Evolutionary conservation across 768 basidiomycete species (phyloP), one percentile per base, ranked within the genome.

Genomic region (Plicaturopsis crispa): DNA sequence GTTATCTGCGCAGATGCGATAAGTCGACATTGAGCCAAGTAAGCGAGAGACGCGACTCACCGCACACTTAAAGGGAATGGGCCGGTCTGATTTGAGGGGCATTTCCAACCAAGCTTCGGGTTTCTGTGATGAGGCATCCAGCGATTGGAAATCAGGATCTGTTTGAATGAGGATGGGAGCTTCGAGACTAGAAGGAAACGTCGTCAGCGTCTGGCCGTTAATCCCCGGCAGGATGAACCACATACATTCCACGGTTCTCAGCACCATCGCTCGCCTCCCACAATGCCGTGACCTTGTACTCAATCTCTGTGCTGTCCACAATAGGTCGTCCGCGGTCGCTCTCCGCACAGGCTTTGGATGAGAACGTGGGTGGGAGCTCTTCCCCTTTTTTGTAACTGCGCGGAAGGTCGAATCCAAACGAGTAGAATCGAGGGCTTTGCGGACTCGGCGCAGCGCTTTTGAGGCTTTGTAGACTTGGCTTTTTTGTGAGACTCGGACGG

Each of bases 101-200:
- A 80, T 72, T 53, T 85, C 84, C 16, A 83, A 48, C 83, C 84
- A 86, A 0, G 73, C 70, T 28, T 69, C 66, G 3, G 67, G 61
- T 36, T 66, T 56, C 28, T 60, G 51, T 10, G 55, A 39, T 2
- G 60, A 53, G 22, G 69, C 72, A 48, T 80, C 78, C 16, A 67
- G 47, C 2, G 76, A 78, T 37, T 75, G 72, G 44, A 78, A 78
- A 45, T 77, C 79, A 1, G 57, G 47, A 36, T 80, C 78, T 4
- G 75, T 74, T 33, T 79, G 72, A 20, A 79, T 62, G 16, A 81
- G 49, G 31, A 85, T 65, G 4, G 84, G 84, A 3, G 76, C 71
- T 44, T 83, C 79, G 20, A 85, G 50, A 36, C 83, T 84, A 48
- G 13, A 41, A 31, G 47, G 35, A 33, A 6, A 18, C 21, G 41